A percentile compares a stretch with the other conserved stretches of the same genome.
Evolutionary conservation across 2,329 filamentous ascomycete genomes (phyloP).

Genomic region (Pestalotiopsis sp.): DNA sequence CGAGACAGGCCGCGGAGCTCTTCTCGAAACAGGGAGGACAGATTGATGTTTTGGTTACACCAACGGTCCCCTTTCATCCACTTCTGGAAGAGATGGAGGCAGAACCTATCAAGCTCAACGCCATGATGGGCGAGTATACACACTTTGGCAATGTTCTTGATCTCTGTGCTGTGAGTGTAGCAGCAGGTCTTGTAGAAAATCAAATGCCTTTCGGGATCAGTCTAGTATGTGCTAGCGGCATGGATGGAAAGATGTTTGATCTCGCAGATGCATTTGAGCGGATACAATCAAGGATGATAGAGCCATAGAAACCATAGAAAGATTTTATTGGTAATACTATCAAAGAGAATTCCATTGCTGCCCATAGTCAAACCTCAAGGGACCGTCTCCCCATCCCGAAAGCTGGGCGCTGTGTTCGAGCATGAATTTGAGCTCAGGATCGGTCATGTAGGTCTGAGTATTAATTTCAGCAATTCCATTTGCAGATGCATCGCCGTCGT

Average conservation of each 20-base stretch:
- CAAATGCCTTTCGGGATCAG: conserved; percentile 40
- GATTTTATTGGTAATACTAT: not conserved
- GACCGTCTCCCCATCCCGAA: too few species aligned
- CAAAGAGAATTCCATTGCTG: too few species aligned
- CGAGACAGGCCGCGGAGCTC: conserved; percentile 22
- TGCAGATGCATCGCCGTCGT: too few species aligned
- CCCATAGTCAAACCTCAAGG: too few species aligned
- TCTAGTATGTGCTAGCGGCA: conserved; percentile 36
- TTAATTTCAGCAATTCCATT: too few species aligned
- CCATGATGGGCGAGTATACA: conserved; percentile 50
- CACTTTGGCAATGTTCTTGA: conserved; percentile 60
- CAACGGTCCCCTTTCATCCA: conserved; percentile 49
- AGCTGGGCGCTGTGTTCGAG: too few species aligned
- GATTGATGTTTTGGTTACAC: conserved; percentile 51
- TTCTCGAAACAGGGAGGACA: conserved; percentile 28
- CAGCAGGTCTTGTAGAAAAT: conserved; percentile 24
- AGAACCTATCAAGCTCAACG: conserved; percentile 54
- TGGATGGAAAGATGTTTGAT: conserved; percentile 36
- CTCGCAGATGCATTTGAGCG: conserved; percentile 19
- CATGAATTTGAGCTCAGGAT: too few species aligned
- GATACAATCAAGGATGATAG: not conserved
- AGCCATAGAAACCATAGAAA: not conserved
- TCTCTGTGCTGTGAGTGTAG: conserved; percentile 45
- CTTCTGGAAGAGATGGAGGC: conserved; percentile 52
- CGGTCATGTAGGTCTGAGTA: too few species aligned